Conservation (phyloP, 805 yeast genomes). For the Candida awuae region DNA sequence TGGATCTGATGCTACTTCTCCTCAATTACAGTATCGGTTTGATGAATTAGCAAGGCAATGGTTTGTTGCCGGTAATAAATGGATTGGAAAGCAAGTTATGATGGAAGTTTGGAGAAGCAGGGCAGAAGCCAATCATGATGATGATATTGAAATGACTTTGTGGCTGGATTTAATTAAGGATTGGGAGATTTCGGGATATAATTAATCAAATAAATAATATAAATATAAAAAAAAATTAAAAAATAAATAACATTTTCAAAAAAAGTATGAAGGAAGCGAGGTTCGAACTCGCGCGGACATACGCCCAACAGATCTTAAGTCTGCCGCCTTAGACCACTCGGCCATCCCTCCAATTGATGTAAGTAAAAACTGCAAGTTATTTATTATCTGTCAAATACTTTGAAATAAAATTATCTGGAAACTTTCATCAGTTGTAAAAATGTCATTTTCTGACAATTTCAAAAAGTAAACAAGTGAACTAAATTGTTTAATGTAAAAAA, state of each 20-base stretch:
- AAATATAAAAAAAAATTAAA: not conserved
- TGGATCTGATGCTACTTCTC: conserved; percentile 33
- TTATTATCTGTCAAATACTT: no score
- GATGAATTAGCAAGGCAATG: conserved; percentile 29
- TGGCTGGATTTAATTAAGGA: conserved; percentile 49
- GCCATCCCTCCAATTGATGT: conserved; percentile 13
- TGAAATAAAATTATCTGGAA: no score
- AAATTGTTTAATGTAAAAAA: no score
- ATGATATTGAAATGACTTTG: conserved; percentile 29
- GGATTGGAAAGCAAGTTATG: conserved; percentile 49
- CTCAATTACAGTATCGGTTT: conserved; percentile 26
- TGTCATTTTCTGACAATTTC: no score
- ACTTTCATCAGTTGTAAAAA: no score
- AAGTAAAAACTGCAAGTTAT: not conserved
- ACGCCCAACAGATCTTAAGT: conserved; percentile 17
- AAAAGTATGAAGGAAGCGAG: conserved; percentile 17
- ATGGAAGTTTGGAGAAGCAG: conserved; percentile 43
- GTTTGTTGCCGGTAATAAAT: conserved; percentile 33
- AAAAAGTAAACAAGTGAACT: no score
- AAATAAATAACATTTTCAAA: not conserved
- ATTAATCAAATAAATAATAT: conserved; percentile 10
- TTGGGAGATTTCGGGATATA: conserved; percentile 38
- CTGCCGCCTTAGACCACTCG: conserved; percentile 18
- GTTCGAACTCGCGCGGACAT: conserved; percentile 19
- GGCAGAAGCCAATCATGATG: conserved; percentile 5